Base-by-base conservation (phyloP, 2,329 filamentous ascomycete genomes). In the Diaporthe eres region DNA sequence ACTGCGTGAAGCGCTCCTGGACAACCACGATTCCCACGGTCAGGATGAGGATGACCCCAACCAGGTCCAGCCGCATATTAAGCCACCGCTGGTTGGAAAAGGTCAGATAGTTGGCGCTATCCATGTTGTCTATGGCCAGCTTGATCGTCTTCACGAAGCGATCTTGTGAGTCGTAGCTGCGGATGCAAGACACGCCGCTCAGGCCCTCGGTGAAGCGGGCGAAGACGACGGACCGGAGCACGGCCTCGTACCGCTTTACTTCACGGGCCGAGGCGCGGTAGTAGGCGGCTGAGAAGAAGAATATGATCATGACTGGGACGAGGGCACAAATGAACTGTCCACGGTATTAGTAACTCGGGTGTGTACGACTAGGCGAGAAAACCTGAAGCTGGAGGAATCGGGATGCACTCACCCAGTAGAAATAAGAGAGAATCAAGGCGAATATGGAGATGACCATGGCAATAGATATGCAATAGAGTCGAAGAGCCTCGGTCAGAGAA, bases 11-110 rank as follows among this genome's bases (percentile, higher is more conserved):
- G 19, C 91, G 87, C 28, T 88, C 89, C 0, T 91, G 93, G 17
- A 93, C 91, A 51, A 94, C 91, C 34, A 94, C 82, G 60, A 94
- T 91, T 75, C 90, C 90, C 6, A 88, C 90, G 0, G 90, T 90
- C 79, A 93, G 90, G 65, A 93, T 90, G 7, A 94, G 85, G 4
- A 91, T 78, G 57, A 89, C 90, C 28, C 91, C 90, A 39, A 93
- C 89, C 2, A 87, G 83, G 79, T 93, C 92, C 2, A 94, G 86
- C 49, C 92, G 88, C 2, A 91, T 85, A 71, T 88, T 89, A 6
- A 94, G 85, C 92, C 92, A 94, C 61, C 92, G 87, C 81, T 93
- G 92, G 77, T 93, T 93, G 8, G 90, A 88, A 79, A 93, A 93
- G 0, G 92, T 93, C n/a, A 93, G 85, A 81, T 91, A 93, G 82